phyloP scores from a whole-genome alignment of 805 yeast species.

The Zygotorulaspora chibaensis region DNA sequence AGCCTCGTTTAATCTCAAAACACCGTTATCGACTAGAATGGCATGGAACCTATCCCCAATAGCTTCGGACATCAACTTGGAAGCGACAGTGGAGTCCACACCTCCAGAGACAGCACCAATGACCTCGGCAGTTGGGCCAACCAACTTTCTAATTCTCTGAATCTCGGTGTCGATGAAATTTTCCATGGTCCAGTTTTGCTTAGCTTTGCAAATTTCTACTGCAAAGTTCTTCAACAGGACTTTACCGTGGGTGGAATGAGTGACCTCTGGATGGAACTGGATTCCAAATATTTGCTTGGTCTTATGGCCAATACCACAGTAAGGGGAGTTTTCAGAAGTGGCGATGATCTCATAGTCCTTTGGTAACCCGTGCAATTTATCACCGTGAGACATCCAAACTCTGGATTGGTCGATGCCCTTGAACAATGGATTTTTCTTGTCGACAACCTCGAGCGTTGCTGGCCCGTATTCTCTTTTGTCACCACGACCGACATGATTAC shows the following conservation, averaged over 20 bases:
- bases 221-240: conserved; percentile 87
- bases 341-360: conserved; percentile 86
- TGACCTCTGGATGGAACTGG: conserved; percentile 99
- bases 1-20: conserved; percentile 93
- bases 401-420: conserved; percentile 87
- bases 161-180: conserved; percentile 97
- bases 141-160: conserved; percentile 81
- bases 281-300: conserved; percentile 79
- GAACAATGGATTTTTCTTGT: conserved; percentile 65
- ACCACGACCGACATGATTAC: conserved; percentile 87
- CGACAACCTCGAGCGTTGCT: conserved; percentile 77
- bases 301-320: conserved; percentile 82
- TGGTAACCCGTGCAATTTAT: conserved; percentile 88
- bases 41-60: conserved; percentile 99
- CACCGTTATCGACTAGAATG: conserved; percentile 95
- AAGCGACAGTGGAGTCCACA: conserved; percentile 98
- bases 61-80: conserved; percentile 96
- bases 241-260: conserved; percentile 92
- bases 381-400: conserved; percentile 99
- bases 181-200: conserved; percentile 95
- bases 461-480: conserved; percentile 98
- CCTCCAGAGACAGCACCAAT: conserved; percentile 99
- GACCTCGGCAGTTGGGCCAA: conserved; percentile 97
- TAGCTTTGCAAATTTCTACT: conserved; percentile 78
- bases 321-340: conserved; percentile 90